Percentiles rank a stretch among this genome's conserved stretches.
Evolutionary conservation across 768 basidiomycete genomes (phyloP).

Genomic region (Tephrocybe sp.): DNA sequence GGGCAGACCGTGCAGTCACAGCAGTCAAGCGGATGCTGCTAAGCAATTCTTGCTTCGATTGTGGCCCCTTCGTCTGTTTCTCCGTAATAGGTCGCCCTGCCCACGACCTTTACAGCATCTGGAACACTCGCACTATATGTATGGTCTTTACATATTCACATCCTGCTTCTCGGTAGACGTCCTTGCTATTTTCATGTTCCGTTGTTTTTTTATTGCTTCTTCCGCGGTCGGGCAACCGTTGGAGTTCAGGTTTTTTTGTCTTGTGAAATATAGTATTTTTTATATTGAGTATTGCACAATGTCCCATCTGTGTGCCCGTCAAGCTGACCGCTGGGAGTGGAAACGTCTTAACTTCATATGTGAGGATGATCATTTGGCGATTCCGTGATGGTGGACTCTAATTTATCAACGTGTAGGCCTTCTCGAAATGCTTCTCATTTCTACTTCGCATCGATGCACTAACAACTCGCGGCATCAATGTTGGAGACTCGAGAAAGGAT

Average conservation of each 20-base stretch:
- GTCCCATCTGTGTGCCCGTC: no score
- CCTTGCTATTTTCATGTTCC: conserved; percentile 17
- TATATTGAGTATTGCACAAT: conserved; percentile 8
- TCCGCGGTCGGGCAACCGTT: conserved; percentile 18
- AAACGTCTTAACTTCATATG: background rate
- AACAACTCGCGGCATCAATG: no score
- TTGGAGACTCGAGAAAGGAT: no score
- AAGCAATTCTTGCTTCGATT: conserved; percentile 24
- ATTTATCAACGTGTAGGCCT: conserved; percentile 9
- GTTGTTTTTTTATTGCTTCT: conserved; percentile 9
- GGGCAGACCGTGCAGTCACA: conserved; percentile 84
- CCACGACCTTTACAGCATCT: conserved; percentile 15
- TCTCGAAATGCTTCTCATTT: no score
- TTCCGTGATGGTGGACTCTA: conserved; percentile 5
- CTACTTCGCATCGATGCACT: no score
- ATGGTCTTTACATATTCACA: conserved; percentile 37
- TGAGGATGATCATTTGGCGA: conserved; percentile 9
- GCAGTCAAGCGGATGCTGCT: conserved; percentile 79
- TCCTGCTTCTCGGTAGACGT: conserved; percentile 33
- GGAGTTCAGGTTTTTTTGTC: conserved; percentile 16
- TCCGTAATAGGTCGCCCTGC: conserved; percentile 16
- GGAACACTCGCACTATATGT: conserved; percentile 29
- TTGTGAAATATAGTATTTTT: conserved; percentile 22
- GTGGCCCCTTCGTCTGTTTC: background rate
- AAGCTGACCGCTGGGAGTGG: no score